A percentile compares a stretch with the other conserved stretches of the same genome.
These are phyloP conservation scores for Naegleria gruberi DNA, from an alignment of 208 protist genomes.

Conservation along the genomic window DNA sequence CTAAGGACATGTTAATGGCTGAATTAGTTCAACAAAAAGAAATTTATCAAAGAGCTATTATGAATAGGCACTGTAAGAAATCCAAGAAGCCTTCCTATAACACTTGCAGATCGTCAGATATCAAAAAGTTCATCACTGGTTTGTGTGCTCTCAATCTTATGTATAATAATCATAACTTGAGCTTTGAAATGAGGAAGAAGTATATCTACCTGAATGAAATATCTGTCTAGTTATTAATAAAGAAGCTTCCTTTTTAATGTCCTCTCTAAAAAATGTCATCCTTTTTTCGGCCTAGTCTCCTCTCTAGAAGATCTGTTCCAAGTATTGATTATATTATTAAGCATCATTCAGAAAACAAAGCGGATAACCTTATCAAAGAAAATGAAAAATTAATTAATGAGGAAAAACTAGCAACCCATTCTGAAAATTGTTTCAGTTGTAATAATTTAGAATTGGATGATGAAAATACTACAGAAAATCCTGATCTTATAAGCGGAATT, in stretches of 20 bases:
- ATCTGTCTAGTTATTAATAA: not conserved
- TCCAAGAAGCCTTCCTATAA: not conserved
- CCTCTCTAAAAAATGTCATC: no score
- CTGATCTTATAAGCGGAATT: no score
- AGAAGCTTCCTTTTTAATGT: not conserved
- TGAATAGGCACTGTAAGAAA: not conserved
- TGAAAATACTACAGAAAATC: no score
- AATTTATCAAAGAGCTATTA: not conserved
- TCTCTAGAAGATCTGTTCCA: no score
- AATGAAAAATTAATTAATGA: not conserved
- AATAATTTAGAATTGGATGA: no score
- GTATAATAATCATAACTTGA: not conserved
- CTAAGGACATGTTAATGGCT: not conserved
- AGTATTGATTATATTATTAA: no score
- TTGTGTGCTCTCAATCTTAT: not conserved
- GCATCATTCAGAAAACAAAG: no score
- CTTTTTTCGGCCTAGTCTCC: no score
- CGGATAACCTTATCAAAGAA: not conserved
- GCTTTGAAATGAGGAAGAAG: not conserved
- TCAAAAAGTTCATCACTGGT: not conserved
- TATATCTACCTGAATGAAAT: not conserved
- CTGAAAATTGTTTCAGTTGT: not conserved
- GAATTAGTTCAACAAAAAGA: not conserved
- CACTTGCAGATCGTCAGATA: no score
- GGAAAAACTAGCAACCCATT: not conserved